Evolutionary conservation across 1,139 yeast genomes (phyloP).

Genomic region (Petasospora rhodanensis): DNA sequence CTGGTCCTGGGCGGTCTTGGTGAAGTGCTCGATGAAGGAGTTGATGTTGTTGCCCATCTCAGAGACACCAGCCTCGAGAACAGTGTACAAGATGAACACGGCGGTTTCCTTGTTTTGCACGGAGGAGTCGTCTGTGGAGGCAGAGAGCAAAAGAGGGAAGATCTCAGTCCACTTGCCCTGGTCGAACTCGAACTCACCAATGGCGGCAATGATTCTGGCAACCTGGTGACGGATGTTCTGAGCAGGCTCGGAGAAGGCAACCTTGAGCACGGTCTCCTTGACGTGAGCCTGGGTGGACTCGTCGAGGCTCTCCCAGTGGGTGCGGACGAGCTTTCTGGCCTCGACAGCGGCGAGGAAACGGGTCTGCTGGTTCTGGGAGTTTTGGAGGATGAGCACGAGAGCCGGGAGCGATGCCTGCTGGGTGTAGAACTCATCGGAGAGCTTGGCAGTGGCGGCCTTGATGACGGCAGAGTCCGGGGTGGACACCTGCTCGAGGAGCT

Average conservation of each 20-base stretch:
- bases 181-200: slow-evolving; percentile 72
- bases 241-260: slow-evolving; percentile 61
- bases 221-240: slow-evolving; percentile 82
- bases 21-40: slow-evolving; percentile 67
- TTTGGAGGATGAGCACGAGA: slow-evolving; percentile 74
- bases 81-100: slow-evolving; percentile 69
- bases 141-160: slow-evolving; percentile 64
- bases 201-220: slow-evolving; percentile 84
- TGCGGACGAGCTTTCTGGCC: slow-evolving; percentile 74
- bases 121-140: slow-evolving; percentile 55
- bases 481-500: slow-evolving; percentile 69
- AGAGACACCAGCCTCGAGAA: slow-evolving; percentile 71
- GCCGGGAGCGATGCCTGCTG: slow-evolving; percentile 75
- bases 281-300: slow-evolving; percentile 52
- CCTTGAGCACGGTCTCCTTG: slow-evolving; percentile 61
- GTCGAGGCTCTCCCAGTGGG: slow-evolving; percentile 67
- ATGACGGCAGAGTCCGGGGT: slow-evolving; percentile 56
- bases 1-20: slow-evolving; percentile 62
- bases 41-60: slow-evolving; percentile 58
- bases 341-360: slow-evolving; percentile 92
- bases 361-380: slow-evolving; percentile 54
- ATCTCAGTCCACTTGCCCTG: slow-evolving; percentile 72
- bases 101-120: slow-evolving; percentile 77
- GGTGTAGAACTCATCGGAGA: slow-evolving; percentile 71
- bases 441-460: slow-evolving; percentile 74